Evolutionary conservation across 768 basidiomycete species (phyloP).

Genomic region (Grammothele lineata): DNA sequence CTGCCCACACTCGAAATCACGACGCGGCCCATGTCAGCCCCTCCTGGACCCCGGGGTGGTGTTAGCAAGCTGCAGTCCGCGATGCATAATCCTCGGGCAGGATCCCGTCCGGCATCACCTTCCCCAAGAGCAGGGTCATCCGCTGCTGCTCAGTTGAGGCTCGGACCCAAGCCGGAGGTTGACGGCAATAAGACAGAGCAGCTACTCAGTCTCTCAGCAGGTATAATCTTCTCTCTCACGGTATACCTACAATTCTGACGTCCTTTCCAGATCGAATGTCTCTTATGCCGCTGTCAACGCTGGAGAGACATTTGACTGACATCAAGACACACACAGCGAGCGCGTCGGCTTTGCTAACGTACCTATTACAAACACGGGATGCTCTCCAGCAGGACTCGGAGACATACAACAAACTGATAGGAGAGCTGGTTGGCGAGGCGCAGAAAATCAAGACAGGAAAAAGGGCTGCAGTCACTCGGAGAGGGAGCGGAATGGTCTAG

Average conservation of each 20-base stretch:
- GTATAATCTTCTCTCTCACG: conserved; percentile 32
- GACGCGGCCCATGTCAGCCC: conserved; percentile 78
- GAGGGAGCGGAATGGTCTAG: conserved; percentile 32
- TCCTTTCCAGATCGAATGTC: conserved; percentile 58
- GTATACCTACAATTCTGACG: background rate
- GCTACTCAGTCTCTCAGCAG: conserved; percentile 61
- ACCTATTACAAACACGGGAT: conserved; percentile 78
- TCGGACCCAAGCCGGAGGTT: conserved; percentile 77
- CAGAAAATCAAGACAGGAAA: conserved; percentile 76
- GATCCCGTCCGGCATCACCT: conserved; percentile 41
- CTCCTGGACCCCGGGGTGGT: conserved; percentile 52
- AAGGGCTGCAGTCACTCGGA: conserved; percentile 14
- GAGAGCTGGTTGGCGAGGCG: conserved; percentile 88
- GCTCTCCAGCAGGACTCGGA: conserved; percentile 84
- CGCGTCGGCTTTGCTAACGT: conserved; percentile 71
- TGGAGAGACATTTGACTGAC: conserved; percentile 66
- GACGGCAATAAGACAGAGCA: conserved; percentile 62
- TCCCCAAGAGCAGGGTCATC: conserved; percentile 35
- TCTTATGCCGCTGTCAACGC: conserved; percentile 59
- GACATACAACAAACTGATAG: conserved; percentile 87
- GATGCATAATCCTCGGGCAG: conserved; percentile 48
- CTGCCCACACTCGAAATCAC: conserved; percentile 80
- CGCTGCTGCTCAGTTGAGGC: conserved; percentile 37
- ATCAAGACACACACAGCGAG: conserved; percentile 69
- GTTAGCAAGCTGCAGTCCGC: conserved; percentile 31